These are phyloP conservation scores for Setaria viridis DNA, from an alignment of 202 grass and related monocot genomes.

Conservation along the genomic window DNA sequence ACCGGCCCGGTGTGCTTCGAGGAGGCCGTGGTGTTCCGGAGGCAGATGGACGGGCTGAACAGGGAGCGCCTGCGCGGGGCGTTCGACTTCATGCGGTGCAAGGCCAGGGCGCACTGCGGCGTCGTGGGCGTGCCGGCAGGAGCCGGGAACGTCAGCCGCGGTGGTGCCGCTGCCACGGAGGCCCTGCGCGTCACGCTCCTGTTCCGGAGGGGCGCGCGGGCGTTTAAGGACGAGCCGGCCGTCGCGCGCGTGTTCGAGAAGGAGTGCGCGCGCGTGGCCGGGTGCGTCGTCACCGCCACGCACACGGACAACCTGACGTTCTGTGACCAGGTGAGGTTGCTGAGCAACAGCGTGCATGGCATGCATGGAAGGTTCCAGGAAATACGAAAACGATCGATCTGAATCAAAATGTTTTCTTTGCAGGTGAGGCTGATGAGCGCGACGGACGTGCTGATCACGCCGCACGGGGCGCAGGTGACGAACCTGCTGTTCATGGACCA, in stretches of 20 bases:
- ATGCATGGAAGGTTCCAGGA: too few relatives aligned
- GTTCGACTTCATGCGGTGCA: constrained; percentile 63
- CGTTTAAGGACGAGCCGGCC: constrained; percentile 67
- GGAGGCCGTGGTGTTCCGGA: constrained; percentile 58
- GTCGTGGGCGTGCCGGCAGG: not conserved
- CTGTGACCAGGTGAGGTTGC: constrained; percentile 50
- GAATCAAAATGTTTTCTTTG: too few relatives aligned
- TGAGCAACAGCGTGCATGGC: too few relatives aligned
- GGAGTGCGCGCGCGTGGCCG: constrained; percentile 47
- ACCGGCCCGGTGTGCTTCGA: constrained; percentile 57
- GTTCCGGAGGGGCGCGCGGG: constrained; percentile 44
- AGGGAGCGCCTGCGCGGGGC: constrained; percentile 41
- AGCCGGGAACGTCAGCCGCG: not conserved
- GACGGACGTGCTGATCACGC: constrained; percentile 64
- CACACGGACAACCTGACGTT: constrained; percentile 64
- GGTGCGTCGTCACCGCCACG: constrained; percentile 49
- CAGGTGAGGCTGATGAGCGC: constrained; percentile 66
- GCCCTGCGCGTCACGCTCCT: constrained; percentile 55
- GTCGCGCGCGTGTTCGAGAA: constrained; percentile 52
- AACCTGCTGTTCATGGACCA: constrained; percentile 77
- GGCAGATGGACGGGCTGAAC: constrained; percentile 42
- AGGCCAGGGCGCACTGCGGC: constrained; percentile 59
- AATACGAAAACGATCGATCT: too few relatives aligned
- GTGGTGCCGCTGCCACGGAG: not conserved
- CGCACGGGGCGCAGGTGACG: constrained; percentile 74